Evolutionary conservation across 2,329 filamentous ascomycete genomes (phyloP).

Genomic region (Teratosphaeria zuluensis): DNA sequence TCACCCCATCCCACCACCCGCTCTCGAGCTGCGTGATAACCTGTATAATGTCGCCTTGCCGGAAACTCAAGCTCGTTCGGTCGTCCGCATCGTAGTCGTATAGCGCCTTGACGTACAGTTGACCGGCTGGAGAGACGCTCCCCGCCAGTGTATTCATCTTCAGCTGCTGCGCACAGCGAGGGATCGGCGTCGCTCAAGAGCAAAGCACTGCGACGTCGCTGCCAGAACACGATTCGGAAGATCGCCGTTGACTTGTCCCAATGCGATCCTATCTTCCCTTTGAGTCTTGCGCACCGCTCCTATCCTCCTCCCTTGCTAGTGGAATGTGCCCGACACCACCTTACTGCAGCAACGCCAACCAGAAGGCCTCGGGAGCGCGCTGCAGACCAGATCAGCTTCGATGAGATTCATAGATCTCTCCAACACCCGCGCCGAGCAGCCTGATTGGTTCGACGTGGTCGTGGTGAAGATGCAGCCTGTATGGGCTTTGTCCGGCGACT

Average conservation of each 20-base stretch:
- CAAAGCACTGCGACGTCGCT: not conserved
- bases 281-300: not conserved
- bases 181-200: not conserved
- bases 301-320: not conserved
- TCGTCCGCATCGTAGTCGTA: constrained; percentile 99
- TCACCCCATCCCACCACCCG: constrained; percentile 98
- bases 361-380: not conserved
- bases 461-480: no score
- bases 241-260: not conserved
- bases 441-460: not conserved
- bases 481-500: no score
- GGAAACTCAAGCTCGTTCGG: constrained; percentile 91
- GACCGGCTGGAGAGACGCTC: constrained; percentile 40
- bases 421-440: not conserved
- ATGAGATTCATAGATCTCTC: not conserved
- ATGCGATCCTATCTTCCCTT: not conserved
- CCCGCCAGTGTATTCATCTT: constrained; percentile 44
- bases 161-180: not conserved
- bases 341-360: not conserved
- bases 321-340: not conserved
- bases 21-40: constrained; percentile 97
- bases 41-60: constrained; percentile 93
- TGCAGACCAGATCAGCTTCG: not conserved
- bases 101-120: constrained; percentile 84
- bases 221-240: not conserved